These are phyloP conservation scores for Colletotrichum gloeosporioides DNA, from an alignment of 2,329 filamentous ascomycete species.

Conservation along the genomic window DNA sequence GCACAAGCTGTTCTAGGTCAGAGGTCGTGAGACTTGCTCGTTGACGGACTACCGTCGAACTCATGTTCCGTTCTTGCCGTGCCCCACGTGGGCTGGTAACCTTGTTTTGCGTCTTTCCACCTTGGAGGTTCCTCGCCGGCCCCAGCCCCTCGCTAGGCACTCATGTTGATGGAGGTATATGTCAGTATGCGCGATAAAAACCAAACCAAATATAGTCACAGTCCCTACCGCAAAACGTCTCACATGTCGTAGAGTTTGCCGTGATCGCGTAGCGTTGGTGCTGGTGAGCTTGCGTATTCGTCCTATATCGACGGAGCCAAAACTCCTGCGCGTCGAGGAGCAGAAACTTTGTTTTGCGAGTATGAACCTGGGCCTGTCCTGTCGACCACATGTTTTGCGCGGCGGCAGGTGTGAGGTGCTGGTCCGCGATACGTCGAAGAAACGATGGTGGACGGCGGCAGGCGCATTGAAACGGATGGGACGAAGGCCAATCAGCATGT, in stretches of 20 bases:
- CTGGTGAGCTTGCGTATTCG: not conserved
- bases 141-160: not conserved
- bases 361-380: not conserved
- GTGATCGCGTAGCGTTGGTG: not conserved
- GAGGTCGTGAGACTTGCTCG: not conserved
- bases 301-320: not conserved
- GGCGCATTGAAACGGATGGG: not conserved
- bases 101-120: not conserved
- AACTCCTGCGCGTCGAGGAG: not conserved
- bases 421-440: not conserved
- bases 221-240: constrained; percentile 13
- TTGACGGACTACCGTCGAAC: not conserved
- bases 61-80: not conserved
- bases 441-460: not conserved
- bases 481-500: not conserved
- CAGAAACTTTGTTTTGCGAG: not conserved
- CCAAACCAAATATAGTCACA: constrained; percentile 2
- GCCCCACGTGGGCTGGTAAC: not conserved
- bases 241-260: constrained; percentile 11
- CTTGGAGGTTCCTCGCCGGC: not conserved
- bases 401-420: not conserved
- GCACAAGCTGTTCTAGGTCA: constrained; percentile 86
- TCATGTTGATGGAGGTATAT: not conserved
- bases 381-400: not conserved
- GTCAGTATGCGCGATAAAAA: not conserved